phyloP scores from a whole-genome alignment of 2,329 filamentous ascomycete species.

The Cladorrhinum sp. region DNA sequence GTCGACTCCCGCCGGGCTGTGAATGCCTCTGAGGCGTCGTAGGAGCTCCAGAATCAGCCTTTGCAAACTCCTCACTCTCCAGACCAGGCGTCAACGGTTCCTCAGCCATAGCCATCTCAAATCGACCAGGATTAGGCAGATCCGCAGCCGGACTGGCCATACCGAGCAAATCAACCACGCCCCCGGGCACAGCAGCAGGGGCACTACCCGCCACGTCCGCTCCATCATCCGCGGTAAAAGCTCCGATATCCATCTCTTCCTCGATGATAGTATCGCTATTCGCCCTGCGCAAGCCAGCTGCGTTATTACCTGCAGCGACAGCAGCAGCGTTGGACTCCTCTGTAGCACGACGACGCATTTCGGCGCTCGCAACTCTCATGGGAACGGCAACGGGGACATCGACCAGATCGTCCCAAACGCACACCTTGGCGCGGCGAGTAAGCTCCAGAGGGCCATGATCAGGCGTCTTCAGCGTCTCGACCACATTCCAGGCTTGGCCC shows the following conservation, averaged over 20 bases:
- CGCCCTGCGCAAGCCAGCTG: neutral
- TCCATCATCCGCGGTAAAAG: conserved; percentile 49
- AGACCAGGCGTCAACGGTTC: conserved; percentile 26
- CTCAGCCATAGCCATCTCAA: conserved; percentile 55
- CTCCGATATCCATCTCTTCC: conserved; percentile 91
- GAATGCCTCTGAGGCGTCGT: neutral
- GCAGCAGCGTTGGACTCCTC: conserved; percentile 38
- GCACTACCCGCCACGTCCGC: conserved; percentile 15
- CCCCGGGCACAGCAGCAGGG: conserved; percentile 21
- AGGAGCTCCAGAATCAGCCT: conserved; percentile 3
- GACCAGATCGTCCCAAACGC: conserved; percentile 96
- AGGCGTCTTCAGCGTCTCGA: conserved; percentile 88
- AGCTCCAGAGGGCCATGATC: conserved; percentile 94
- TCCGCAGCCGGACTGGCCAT: conserved; percentile 60
- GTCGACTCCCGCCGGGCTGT: conserved; percentile 12
- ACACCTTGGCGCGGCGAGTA: conserved; percentile 84
- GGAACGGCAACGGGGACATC: conserved; percentile 94
- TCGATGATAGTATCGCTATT: conserved; percentile 40
- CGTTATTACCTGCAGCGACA: conserved; percentile 27
- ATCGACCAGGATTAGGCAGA: conserved; percentile 71
- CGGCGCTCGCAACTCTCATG: conserved; percentile 78
- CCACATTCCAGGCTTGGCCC: conserved; percentile 98
- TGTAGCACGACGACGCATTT: conserved; percentile 68
- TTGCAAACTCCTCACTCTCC: conserved; percentile 19
- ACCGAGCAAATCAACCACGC: conserved; percentile 66